Evolutionary conservation across 352 stramenopile genomes (phyloP).

Genomic region (Phytophthora podocarpi): DNA sequence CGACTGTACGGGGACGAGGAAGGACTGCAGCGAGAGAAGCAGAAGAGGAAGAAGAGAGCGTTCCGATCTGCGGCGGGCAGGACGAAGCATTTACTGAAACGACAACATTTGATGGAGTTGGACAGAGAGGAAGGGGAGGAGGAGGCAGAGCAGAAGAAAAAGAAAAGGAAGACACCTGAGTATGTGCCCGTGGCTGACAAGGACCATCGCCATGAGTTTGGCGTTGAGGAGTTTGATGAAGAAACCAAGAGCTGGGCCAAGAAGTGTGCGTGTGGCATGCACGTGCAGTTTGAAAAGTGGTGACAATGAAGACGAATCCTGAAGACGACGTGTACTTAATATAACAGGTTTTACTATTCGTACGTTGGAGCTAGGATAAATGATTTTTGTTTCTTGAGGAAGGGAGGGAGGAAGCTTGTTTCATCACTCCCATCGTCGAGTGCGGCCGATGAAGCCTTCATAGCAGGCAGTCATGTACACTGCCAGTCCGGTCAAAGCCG

Average conservation of each 20-base stretch:
- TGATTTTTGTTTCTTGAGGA: constrained; percentile 3
- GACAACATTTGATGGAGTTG: constrained; percentile 32
- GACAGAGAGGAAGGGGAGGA: constrained; percentile 9
- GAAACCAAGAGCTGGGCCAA: constrained; percentile 52
- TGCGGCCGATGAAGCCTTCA: constrained; percentile 58
- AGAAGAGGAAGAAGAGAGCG: constrained; percentile 46
- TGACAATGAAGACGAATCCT: constrained; percentile 26
- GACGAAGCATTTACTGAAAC: constrained; percentile 68
- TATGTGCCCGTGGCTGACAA: constrained; percentile 51
- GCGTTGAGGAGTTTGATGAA: constrained; percentile 43
- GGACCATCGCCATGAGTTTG: constrained; percentile 70
- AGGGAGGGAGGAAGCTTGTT: not conserved
- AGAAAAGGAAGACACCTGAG: constrained; percentile 13
- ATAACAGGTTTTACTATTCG: constrained; percentile 28
- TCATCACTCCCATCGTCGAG: constrained; percentile 45
- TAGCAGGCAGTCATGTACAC: constrained; percentile 73
- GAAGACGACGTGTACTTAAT: constrained; percentile 19
- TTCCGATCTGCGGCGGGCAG: constrained; percentile 55
- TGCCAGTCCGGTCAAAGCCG: constrained; percentile 47
- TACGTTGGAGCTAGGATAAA: constrained; percentile 17
- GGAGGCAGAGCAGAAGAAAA: constrained; percentile 1
- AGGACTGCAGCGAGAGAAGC: constrained; percentile 50
- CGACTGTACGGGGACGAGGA: constrained; percentile 53
- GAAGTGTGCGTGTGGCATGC: constrained; percentile 61
- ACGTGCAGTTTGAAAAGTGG: constrained; percentile 78